Percentiles rank a stretch among this genome's conserved stretches.
Conservation (phyloP, 2,329 filamentous ascomycete genomes). For the Microcera coccophila region DNA sequence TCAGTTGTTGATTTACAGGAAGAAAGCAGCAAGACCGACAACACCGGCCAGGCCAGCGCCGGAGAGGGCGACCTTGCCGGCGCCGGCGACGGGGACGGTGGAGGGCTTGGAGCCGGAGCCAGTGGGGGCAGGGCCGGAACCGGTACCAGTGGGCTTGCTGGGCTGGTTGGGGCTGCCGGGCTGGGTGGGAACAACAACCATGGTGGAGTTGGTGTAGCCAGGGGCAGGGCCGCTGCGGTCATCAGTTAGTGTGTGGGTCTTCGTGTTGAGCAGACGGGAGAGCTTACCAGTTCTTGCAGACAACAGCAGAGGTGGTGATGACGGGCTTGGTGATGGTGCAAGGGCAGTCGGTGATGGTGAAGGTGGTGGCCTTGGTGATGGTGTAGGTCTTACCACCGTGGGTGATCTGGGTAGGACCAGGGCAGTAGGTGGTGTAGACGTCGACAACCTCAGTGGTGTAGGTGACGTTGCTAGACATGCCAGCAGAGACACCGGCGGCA, state of each 20-base stretch:
- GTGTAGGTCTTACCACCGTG: slow-evolving; percentile 65
- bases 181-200: slow-evolving; percentile 19
- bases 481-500: slow-evolving; percentile 48
- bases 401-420: slow-evolving; percentile 59
- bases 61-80: slow-evolving; percentile 54
- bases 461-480: slow-evolving; percentile 42
- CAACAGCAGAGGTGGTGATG: slow-evolving; percentile 47
- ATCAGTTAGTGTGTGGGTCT: slow-evolving; percentile 13
- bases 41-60: slow-evolving; percentile 58
- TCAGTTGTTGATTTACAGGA: slow-evolving; percentile 50
- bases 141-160: slow-evolving; percentile 25
- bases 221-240: slow-evolving; percentile 26
- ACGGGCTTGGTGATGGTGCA: slow-evolving; percentile 63
- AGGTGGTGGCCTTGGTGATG: slow-evolving; percentile 63
- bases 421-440: slow-evolving; percentile 69
- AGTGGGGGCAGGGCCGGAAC: slow-evolving; percentile 29
- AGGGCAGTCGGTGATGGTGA: slow-evolving; percentile 69
- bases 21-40: slow-evolving; percentile 55
- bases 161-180: slow-evolving; percentile 8
- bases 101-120: slow-evolving; percentile 25
- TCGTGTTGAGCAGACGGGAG: neutral
- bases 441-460: slow-evolving; percentile 65
- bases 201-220: slow-evolving; percentile 34
- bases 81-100: slow-evolving; percentile 48
- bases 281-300: slow-evolving; percentile 53